phyloP scores from a whole-genome alignment of 768 basidiomycete genomes.

The Pulveroboletus sp. region DNA sequence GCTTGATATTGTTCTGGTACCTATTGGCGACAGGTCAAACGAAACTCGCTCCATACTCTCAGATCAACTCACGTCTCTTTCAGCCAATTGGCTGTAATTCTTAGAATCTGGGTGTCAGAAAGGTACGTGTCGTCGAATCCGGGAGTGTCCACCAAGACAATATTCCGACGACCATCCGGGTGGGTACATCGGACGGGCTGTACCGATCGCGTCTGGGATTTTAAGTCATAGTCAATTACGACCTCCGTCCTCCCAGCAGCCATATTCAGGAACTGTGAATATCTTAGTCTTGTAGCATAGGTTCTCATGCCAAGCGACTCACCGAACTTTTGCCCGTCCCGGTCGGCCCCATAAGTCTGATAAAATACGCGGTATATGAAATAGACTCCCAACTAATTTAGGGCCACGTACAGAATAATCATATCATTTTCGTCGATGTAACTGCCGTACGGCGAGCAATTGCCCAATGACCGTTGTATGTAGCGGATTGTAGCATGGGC shows the following conservation, averaged over 20 bases:
- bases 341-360: slow-evolving; percentile 18
- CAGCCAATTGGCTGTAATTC: slow-evolving; percentile 14
- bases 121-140: slow-evolving; percentile 16
- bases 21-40: not conserved
- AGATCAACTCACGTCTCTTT: slow-evolving; percentile 11
- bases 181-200: slow-evolving; percentile 9
- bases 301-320: not conserved
- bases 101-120: slow-evolving; percentile 9
- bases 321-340: slow-evolving; percentile 19
- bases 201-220: slow-evolving; percentile 7
- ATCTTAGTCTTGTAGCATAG: not conserved
- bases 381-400: not conserved
- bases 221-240: not conserved
- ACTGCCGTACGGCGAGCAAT: not conserved
- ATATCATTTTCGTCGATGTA: slow-evolving; percentile 6
- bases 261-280: slow-evolving; percentile 13
- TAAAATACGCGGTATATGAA: not conserved
- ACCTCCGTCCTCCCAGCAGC: not conserved
- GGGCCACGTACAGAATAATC: slow-evolving; percentile 15
- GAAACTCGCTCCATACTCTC: not conserved
- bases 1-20: slow-evolving; percentile 8
- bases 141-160: slow-evolving; percentile 17
- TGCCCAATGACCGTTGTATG: not conserved
- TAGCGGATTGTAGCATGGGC: not conserved
- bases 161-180: slow-evolving; percentile 11